Percentiles rank a stretch among this genome's conserved stretches.
Conservation (phyloP, 2,329 filamentous ascomycete genomes). For the Cercospora zeina region DNA sequence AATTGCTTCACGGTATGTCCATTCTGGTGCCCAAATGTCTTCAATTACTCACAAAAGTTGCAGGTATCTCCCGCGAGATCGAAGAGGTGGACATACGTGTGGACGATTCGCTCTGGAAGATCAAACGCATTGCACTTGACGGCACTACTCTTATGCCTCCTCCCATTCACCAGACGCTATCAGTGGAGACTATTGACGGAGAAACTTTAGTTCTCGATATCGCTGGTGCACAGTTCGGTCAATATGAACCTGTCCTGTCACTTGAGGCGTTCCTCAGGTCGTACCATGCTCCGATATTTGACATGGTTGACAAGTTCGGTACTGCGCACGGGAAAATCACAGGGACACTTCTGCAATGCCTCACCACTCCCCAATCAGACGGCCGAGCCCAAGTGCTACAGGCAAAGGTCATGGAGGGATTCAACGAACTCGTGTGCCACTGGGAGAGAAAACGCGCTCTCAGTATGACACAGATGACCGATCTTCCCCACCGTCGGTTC, state of each 20-base stretch:
- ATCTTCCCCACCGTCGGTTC: no score
- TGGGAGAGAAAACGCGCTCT: neutral
- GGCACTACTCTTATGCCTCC: neutral
- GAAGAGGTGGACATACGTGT: neutral
- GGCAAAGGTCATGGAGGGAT: no score
- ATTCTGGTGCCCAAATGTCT: no score
- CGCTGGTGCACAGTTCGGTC: slow-evolving; percentile 6
- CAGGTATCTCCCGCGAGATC: neutral
- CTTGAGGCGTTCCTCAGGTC: neutral
- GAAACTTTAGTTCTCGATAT: neutral
- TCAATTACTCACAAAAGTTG: no score
- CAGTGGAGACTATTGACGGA: neutral
- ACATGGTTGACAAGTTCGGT: neutral
- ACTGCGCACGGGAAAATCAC: no score
- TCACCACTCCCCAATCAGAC: no score
- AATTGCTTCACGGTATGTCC: neutral
- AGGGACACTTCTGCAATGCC: no score
- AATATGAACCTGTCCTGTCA: neutral
- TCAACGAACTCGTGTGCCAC: no score
- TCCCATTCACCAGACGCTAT: neutral
- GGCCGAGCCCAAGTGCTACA: no score
- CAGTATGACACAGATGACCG: neutral
- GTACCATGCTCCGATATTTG: neutral
- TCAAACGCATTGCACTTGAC: neutral
- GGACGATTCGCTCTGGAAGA: neutral